Percentiles rank a stretch among this genome's conserved stretches.
These are phyloP conservation scores for Malus sieversii DNA, from an alignment of 306 rosid genomes.

Conservation along the genomic window DNA sequence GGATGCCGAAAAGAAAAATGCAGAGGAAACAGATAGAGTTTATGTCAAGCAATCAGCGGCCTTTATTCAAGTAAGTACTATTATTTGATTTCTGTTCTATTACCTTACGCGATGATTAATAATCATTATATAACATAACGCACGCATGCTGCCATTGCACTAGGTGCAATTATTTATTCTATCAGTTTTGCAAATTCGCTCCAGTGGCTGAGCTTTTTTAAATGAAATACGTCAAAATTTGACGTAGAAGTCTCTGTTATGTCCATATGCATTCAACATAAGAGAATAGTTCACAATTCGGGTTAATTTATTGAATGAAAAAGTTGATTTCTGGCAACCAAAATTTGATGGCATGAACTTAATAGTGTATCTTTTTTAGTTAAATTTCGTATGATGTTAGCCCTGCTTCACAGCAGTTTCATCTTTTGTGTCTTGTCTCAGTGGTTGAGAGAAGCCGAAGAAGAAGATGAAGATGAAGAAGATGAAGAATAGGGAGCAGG, in stretches of 20 bases:
- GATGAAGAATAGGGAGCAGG: constrained; percentile 29
- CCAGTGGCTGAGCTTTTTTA: neutral
- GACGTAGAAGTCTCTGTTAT: neutral
- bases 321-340: neutral
- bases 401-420: neutral
- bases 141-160: neutral
- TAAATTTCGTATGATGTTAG: neutral
- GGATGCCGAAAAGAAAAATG: constrained; percentile 79
- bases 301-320: neutral
- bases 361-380: neutral
- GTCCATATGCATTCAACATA: neutral
- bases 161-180: neutral
- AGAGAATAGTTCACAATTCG: neutral
- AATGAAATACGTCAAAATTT: neutral
- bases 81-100: neutral
- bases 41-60: constrained; percentile 66
- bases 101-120: neutral
- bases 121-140: neutral
- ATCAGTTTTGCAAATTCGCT: neutral
- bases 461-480: constrained; percentile 69
- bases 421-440: constrained; percentile 15
- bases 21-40: constrained; percentile 74
- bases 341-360: neutral
- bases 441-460: constrained; percentile 73
- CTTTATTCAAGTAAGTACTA: constrained; percentile 57